These are phyloP conservation scores for Lichtheimia hyalospora DNA, from an alignment of 371 early-diverging fungal genomes.

Conservation along the genomic window DNA sequence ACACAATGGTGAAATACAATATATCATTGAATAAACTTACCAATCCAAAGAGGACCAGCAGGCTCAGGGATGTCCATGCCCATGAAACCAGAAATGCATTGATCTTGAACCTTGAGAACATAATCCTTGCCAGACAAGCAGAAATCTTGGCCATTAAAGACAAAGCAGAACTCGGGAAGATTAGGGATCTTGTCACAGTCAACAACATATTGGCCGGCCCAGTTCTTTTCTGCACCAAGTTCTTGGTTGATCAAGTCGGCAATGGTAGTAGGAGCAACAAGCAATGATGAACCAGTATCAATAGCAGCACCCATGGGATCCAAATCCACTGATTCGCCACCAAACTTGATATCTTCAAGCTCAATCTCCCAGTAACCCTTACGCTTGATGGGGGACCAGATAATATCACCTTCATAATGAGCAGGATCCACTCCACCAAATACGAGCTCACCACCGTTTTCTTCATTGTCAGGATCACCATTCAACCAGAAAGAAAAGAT, in stretches of 20 bases:
- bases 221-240: constrained; percentile 88
- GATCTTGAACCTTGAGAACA: constrained; percentile 72
- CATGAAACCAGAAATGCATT: constrained; percentile 94
- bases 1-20: not conserved
- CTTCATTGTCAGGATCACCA: constrained; percentile 45
- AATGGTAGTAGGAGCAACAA: constrained; percentile 70
- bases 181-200: constrained; percentile 70
- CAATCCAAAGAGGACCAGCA: constrained; percentile 50
- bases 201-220: constrained; percentile 81
- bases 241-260: constrained; percentile 82
- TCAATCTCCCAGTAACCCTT: constrained; percentile 95
- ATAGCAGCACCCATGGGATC: constrained; percentile 70
- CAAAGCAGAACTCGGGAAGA: constrained; percentile 74
- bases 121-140: constrained; percentile 60
- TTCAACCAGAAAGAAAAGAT: constrained; percentile 84
- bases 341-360: constrained; percentile 69
- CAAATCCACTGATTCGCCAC: constrained; percentile 61
- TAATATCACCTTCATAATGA: constrained; percentile 71
- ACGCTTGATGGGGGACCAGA: constrained; percentile 78
- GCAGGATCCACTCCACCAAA: constrained; percentile 80
- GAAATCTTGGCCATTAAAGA: constrained; percentile 71
- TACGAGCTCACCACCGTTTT: constrained; percentile 78
- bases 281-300: constrained; percentile 80
- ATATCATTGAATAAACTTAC: constrained; percentile 7
- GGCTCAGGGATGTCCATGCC: constrained; percentile 82